Conservation (phyloP, 1,139 yeast genomes). For the Scheffersomyces illinoinensis region DNA sequence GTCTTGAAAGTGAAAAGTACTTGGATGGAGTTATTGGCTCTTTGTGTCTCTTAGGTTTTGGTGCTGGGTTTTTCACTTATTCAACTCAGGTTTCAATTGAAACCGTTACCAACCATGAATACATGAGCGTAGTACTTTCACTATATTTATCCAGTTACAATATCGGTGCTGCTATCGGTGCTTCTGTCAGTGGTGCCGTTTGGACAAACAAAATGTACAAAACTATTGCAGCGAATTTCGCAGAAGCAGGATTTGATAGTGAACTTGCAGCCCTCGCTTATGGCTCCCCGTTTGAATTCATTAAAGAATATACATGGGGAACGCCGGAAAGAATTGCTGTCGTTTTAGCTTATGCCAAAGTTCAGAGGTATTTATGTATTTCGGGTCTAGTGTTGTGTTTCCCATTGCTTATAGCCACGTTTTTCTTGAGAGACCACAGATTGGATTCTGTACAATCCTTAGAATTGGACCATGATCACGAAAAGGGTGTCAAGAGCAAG, state of each 20-base stretch:
- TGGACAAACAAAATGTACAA: slow-evolving; percentile 54
- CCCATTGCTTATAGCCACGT: slow-evolving; percentile 48
- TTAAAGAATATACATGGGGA: slow-evolving; percentile 54
- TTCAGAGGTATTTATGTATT: slow-evolving; percentile 58
- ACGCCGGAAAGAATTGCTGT: slow-evolving; percentile 57
- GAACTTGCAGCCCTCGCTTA: slow-evolving; percentile 51
- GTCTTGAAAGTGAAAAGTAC: slow-evolving; percentile 28
- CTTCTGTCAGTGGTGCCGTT: slow-evolving; percentile 60
- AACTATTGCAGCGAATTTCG: slow-evolving; percentile 21
- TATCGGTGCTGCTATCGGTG: slow-evolving; percentile 60
- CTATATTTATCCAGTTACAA: slow-evolving; percentile 55
- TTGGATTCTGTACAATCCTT: slow-evolving; percentile 42
- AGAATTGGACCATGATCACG: slow-evolving; percentile 18
- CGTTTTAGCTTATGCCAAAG: slow-evolving; percentile 57
- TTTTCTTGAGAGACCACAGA: slow-evolving; percentile 57
- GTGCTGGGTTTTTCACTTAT: slow-evolving; percentile 72
- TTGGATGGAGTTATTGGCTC: slow-evolving; percentile 65
- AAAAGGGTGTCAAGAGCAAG: slow-evolving; percentile 25
- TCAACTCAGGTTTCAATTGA: slow-evolving; percentile 67
- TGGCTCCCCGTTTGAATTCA: slow-evolving; percentile 50
- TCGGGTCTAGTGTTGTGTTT: slow-evolving; percentile 59
- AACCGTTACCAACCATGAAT: slow-evolving; percentile 60
- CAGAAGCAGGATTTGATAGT: slow-evolving; percentile 13
- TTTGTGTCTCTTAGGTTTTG: slow-evolving; percentile 66
- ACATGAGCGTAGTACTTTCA: slow-evolving; percentile 64